Conservation (phyloP, 257 asterid genomes). For the Misopates orontium region DNA sequence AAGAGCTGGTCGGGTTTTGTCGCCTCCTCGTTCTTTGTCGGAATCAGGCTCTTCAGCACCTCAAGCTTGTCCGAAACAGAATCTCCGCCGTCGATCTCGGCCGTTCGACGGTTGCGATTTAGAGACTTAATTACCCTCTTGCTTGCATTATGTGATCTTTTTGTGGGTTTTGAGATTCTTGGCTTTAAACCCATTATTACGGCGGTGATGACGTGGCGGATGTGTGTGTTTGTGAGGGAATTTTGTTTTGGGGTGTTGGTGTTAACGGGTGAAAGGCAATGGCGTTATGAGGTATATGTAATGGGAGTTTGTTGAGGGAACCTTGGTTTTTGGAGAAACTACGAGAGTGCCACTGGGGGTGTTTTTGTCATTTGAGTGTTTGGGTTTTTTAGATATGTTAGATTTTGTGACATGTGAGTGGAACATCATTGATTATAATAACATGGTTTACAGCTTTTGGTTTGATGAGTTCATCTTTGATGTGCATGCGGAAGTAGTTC, state of each 20-base stretch:
- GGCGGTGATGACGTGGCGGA: constrained; percentile 19
- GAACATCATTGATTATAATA: constrained; percentile 14
- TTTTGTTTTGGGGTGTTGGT: too few relatives aligned
- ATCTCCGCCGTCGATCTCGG: too few relatives aligned
- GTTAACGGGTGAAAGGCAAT: constrained; percentile 35
- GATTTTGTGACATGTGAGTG: constrained; percentile 17
- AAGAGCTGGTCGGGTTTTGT: constrained; percentile 60
- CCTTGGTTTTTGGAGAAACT: constrained; percentile 27
- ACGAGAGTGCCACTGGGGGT: constrained; percentile 40
- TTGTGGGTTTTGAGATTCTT: constrained; percentile 38
- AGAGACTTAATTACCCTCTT: constrained; percentile 24
- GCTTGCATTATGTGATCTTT: constrained; percentile 25
- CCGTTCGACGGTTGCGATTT: constrained; percentile 22
- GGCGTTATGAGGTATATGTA: constrained; percentile 55
- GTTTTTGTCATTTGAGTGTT: neutral
- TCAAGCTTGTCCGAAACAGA: constrained; percentile 71
- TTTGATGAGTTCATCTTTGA: constrained; percentile 4
- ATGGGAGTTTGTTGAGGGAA: constrained; percentile 26
- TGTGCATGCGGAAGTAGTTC: neutral
- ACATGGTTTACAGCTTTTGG: constrained; percentile 3
- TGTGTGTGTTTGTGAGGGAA: too few relatives aligned
- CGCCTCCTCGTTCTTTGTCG: constrained; percentile 37
- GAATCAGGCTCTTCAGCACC: constrained; percentile 67
- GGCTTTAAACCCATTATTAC: constrained; percentile 53
- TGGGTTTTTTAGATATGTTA: neutral